Evolutionary conservation across 345 rosid genomes (phyloP).

Genomic region (Camelina sativa): DNA sequence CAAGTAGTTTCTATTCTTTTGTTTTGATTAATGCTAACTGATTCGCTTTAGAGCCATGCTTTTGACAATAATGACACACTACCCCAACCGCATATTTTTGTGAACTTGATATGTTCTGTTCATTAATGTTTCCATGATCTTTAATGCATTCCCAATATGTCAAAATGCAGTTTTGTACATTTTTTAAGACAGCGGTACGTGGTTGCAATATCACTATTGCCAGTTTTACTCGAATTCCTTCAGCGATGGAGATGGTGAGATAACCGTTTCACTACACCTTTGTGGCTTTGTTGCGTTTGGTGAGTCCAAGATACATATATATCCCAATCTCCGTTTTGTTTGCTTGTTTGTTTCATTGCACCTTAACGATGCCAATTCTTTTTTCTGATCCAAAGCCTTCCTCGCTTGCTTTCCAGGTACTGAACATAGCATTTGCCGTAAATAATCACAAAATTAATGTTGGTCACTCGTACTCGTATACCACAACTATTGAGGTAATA

Average conservation of each 20-base stretch:
- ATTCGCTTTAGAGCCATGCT: neutral
- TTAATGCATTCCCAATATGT: conserved; percentile 9
- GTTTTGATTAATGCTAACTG: neutral
- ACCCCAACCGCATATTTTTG: neutral
- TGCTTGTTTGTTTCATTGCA: conserved; percentile 5
- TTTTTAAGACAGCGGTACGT: conserved; percentile 66
- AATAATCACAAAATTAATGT: conserved; percentile 56
- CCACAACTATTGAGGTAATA: conserved; percentile 81
- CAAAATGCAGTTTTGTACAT: conserved; percentile 75
- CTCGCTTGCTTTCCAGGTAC: conserved; percentile 53
- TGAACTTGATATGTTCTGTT: neutral
- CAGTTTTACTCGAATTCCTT: conserved; percentile 71
- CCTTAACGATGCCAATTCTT: neutral
- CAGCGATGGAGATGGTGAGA: conserved; percentile 57
- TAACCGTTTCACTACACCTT: conserved; percentile 62
- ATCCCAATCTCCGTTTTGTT: neutral
- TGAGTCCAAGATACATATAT: conserved; percentile 34
- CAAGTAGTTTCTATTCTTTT: neutral
- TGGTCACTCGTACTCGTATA: conserved; percentile 57
- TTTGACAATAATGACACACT: neutral
- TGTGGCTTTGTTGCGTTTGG: conserved; percentile 66
- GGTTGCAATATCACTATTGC: conserved; percentile 62
- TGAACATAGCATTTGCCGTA: conserved; percentile 74
- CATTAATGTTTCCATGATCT: conserved; percentile 1
- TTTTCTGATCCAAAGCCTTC: conserved; percentile 15